Evolutionary conservation across 2,329 filamentous ascomycete genomes (phyloP), one percentile per base, ranked within the genome.

Genomic region (Zymoseptoria brevis): DNA sequence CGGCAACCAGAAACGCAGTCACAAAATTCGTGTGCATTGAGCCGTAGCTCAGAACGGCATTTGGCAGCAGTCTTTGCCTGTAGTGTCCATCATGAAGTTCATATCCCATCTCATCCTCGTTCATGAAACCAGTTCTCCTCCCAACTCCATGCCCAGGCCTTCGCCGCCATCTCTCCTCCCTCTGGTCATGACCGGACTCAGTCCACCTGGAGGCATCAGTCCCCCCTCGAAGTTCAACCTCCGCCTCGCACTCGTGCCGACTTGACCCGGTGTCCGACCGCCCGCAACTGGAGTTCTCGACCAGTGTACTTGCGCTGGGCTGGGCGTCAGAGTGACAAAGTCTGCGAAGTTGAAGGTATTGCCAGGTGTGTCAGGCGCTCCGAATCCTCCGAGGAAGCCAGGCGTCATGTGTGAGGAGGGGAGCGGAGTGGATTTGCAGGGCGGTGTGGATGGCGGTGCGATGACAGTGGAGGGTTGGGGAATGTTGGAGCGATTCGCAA

Each of bases 281-380:
- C 72, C 71, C 7, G 77, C 76, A 16, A 76, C 77, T 19, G 84
- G 84, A 35, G 84, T 86, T 30, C 82, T 79, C 30, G 76, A 77
- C 89, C 91, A 96, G 8, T 86, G 83, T 66, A 86, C 90, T 76
- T 96, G 94, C 24, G 90, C 94, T 19, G 94, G 94, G 70, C 90
- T 96, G 0, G 94, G 94, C 6, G 94, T 96, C 73, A 97, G 93
- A 75, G 97, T 96, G 72, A 97, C 87, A 75, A 96, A 99, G 72
- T 99, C 94, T 56, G 91, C 85, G 76, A 97, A 96, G 77, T 97
- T 95, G 75, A 97, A 95, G 53, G 80, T 83, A 70, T 92, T 88
- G 16, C 87, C 87, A 0, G 93, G 93, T 0, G 93, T 97, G 63
- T 84, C 86, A 55, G 88, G 84, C 68, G 75, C 76, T n/a, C 57